These are phyloP conservation scores for Suzukiozyma palmioleophila DNA, from an alignment of 1,139 yeast species.

Conservation along the genomic window DNA sequence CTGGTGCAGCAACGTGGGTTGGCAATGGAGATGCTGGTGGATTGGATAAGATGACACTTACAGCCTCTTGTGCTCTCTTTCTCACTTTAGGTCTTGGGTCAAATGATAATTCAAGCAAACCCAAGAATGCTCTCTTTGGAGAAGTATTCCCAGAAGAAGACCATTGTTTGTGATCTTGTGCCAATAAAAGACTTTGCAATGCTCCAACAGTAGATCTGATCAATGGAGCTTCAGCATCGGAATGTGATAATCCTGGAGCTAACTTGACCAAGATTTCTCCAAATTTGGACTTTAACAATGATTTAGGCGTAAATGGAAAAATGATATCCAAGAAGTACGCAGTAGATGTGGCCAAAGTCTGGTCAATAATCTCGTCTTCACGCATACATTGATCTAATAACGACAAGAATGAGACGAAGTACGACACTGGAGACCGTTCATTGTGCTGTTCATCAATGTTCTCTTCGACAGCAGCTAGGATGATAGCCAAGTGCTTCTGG, in stretches of 20 bases:
- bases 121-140: constrained; percentile 79
- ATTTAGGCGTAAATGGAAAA: constrained; percentile 68
- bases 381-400: constrained; percentile 70
- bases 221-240: constrained; percentile 77
- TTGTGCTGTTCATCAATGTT: constrained; percentile 71
- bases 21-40: constrained; percentile 84
- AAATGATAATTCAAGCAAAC: constrained; percentile 71
- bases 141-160: constrained; percentile 48
- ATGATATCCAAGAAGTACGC: constrained; percentile 80
- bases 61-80: constrained; percentile 89
- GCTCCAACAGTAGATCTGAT: constrained; percentile 83
- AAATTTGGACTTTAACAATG: constrained; percentile 67
- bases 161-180: constrained; percentile 85
- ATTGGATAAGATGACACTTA: constrained; percentile 52
- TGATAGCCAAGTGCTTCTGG: constrained; percentile 70
- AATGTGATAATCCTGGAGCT: constrained; percentile 73
- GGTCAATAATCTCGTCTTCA: constrained; percentile 52
- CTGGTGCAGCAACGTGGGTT: constrained; percentile 68
- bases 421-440: constrained; percentile 60
- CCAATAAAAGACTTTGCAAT: constrained; percentile 70
- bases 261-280: constrained; percentile 72
- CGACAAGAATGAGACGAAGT: constrained; percentile 79
- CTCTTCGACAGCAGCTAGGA: constrained; percentile 86
- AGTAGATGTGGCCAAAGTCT: constrained; percentile 65
- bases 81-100: constrained; percentile 96